phyloP scores from a whole-genome alignment of 495 filamentous ascomycete species.

The Chlorociboria aeruginascens region DNA sequence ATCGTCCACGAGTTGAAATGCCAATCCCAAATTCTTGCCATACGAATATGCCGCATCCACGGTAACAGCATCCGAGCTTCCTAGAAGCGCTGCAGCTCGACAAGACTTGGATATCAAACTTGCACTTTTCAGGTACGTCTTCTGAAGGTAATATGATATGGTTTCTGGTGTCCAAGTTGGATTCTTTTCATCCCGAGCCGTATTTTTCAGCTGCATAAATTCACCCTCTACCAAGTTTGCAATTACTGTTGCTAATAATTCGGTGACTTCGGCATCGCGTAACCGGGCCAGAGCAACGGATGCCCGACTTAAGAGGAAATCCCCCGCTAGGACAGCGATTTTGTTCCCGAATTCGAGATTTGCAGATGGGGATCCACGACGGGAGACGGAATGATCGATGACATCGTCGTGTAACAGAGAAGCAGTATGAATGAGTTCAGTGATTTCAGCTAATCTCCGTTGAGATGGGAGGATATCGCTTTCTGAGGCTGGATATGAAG shows the following conservation, averaged over 20 bases:
- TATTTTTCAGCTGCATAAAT: conserved; percentile 99
- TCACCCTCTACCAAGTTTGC: conserved; percentile 96
- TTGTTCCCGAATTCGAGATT: conserved; percentile 96
- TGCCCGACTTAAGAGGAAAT: conserved; percentile 85
- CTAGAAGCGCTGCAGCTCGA: conserved; percentile 77
- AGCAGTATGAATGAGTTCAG: conserved; percentile 91
- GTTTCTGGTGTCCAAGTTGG: conserved; percentile 78
- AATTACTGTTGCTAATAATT: conserved; percentile 90
- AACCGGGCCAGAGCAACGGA: conserved; percentile 88
- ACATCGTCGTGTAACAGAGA: conserved; percentile 97
- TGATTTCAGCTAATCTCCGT: conserved; percentile 85
- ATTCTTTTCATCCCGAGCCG: conserved; percentile 69
- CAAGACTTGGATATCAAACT: conserved; percentile 93
- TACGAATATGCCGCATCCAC: conserved; percentile 87
- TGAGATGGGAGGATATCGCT: conserved; percentile 86
- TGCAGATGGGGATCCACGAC: conserved; percentile 73
- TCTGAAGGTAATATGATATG: conserved; percentile 90
- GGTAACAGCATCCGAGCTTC: conserved; percentile 60
- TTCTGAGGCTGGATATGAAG: conserved; percentile 37
- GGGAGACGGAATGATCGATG: conserved; percentile 78
- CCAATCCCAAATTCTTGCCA: conserved; percentile 83
- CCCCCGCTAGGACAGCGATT: conserved; percentile 93
- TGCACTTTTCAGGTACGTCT: conserved; percentile 95
- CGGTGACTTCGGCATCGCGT: conserved; percentile 84
- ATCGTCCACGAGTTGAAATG: conserved; percentile 97